Base-by-base conservation (phyloP, 441 rosid species). In the Arabidopsis lyrata region DNA sequence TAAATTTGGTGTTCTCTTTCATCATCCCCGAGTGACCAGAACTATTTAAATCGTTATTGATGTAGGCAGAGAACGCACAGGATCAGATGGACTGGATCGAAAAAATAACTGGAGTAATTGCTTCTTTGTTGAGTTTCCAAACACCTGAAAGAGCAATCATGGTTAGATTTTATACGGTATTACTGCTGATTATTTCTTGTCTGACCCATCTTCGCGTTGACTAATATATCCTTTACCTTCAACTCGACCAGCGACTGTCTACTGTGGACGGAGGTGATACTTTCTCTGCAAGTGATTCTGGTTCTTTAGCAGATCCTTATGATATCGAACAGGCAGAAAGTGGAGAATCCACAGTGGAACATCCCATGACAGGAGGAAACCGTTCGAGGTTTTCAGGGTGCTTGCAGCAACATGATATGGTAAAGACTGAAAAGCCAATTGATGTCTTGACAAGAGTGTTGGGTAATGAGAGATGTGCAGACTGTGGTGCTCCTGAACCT, bases 41-140 rank as follows among this genome's bases (percentile, higher is more conserved):
- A 12, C 3, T 36, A 34, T 6, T 61, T 13, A 8, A n/a, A 54
- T n/a, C 22, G 63, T 78, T 71, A 55, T 56, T 68, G 73, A 79
- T 83, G 85, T 88, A 95, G 99, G 99, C 99, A 76, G 98, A 95
- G 83, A 95, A 90, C 81, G 91, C 96, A 20, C 59, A 77, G 24
- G 98, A 95, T 80, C 99, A 93, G 79, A 90, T 82, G 94, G 99
- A 95, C 78, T 91, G 99, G 99, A 91, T 95, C 12, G 97, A 95
- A 63, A 95, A 93, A 77, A 93, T 95, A 80, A 95, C 87, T 44
- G 99, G 98, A 78, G 99, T 91, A n/a, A 95, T 90, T 77, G 82
- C 99, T 81, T 91, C 95, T 35, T 83, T 95, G 67, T 78, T 95
- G 72, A 93, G 88, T 84, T 90, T 81, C 69, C 99, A 93, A 79